A percentile compares a stretch with the other conserved stretches of the same genome.
Evolutionary conservation across 1,284 basidiomycete species (phyloP).

Genomic region (Neotropicomus parvogracilis): DNA sequence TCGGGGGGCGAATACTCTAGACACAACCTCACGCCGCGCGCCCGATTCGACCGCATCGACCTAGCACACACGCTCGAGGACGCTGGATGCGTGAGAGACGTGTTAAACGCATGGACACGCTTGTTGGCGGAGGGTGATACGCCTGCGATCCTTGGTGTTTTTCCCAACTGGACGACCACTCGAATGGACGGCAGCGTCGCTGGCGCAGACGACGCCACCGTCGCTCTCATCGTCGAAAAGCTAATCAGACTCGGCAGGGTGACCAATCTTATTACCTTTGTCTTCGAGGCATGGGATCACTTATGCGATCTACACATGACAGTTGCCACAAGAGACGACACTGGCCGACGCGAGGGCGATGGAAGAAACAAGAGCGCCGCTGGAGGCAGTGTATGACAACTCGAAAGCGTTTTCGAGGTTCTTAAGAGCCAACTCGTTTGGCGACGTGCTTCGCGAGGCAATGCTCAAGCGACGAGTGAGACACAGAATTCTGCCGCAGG

Average conservation of each 20-base stretch:
- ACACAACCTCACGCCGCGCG: conserved; percentile 22
- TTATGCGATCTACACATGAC: neutral
- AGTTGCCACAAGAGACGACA: conserved; percentile 19
- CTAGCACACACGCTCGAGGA: conserved; percentile 37
- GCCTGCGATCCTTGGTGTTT: conserved; percentile 38
- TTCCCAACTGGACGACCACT: conserved; percentile 37
- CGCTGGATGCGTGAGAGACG: conserved; percentile 26
- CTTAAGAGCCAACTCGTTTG: conserved; percentile 14
- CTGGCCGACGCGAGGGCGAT: conserved; percentile 6
- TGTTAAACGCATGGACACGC: conserved; percentile 35
- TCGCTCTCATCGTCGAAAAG: conserved; percentile 15
- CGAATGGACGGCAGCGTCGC: conserved; percentile 20
- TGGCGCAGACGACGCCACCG: conserved; percentile 9
- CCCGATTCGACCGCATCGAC: conserved; percentile 40
- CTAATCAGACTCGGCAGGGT: conserved; percentile 24
- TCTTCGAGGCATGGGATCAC: neutral
- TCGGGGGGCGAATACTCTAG: conserved; percentile 12
- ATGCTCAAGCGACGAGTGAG: conserved; percentile 25
- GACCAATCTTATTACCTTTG: neutral
- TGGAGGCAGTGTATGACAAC: conserved; percentile 29
- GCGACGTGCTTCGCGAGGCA: conserved; percentile 10
- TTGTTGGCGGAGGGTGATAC: conserved; percentile 26
- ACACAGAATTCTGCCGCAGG: conserved; percentile 26
- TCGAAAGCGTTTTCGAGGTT: conserved; percentile 29
- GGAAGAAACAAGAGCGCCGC: conserved; percentile 3